Base-by-base conservation (phyloP, 2,329 filamentous ascomycete species). In the Parastagonospora nodorum region DNA sequence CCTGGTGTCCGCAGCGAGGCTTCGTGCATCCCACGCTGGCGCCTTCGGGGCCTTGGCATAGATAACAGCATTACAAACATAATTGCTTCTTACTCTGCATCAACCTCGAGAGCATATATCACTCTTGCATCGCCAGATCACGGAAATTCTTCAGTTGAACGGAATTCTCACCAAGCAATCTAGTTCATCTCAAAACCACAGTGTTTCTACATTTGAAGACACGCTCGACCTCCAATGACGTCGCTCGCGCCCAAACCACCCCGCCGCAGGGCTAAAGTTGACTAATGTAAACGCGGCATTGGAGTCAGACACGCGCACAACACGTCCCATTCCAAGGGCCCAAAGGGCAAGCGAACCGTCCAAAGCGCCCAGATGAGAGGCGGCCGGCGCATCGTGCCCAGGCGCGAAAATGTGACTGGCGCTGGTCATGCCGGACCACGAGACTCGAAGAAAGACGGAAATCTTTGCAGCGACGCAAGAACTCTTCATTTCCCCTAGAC, bases 301-400 rank as follows among this genome's bases (percentile, higher is more conserved):
- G 50, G 61, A 52, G 55, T 56, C 51, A 55, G 49, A 56, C 59
- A 58, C 53, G 56, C 61, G 50, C 55, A 55, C 50, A 46, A 48
- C 48, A 54, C 39, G 48, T 28, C 42, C 46, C 28, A 49, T 46
- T 51, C 32, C 24, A 55, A 45, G 45, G 53, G 51, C 42, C 44
- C 42, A 42, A 36, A 52, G 42, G 42, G 45, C 49, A 55, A 48
- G 39, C 45, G 37, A 33, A 42, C 45, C 42, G 52, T 30, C 40
- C 45, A 24, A 55, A 42, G 52, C 43, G 35, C 45, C 36, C 50
- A 48, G 29, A 47, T 51, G 45, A 50, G 44, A 50, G 31, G 51
- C 55, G 53, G 58, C 51, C 57, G 61, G 63, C 60, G 55, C 53
- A 51, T 53, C 31, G 44, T 59, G 65, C 61, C 60, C 57, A 66